Evolutionary conservation across 805 yeast genomes (phyloP), one percentile per base, ranked within the genome.

Genomic region (Myxozyma monticola): DNA sequence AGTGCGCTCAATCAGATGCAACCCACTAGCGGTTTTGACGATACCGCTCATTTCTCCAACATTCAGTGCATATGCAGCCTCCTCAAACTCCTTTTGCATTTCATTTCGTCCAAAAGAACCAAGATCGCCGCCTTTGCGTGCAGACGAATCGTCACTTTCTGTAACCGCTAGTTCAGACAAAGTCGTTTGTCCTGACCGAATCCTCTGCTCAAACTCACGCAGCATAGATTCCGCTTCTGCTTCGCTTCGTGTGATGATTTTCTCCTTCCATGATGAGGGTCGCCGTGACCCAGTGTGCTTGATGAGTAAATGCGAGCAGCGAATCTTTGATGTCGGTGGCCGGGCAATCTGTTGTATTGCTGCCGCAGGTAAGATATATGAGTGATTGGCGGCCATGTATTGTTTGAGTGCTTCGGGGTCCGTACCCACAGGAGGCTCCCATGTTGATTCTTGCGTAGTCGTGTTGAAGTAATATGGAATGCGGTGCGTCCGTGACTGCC

Each of bases 11-110:
- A 93, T 82, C 56, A 93, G 66, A 64, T 93, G 99, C 42, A 88
- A 82, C 20, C 99, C 99, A 60, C 95, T 84, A 62, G 85, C 95
- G 15, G 90, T 80, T 69, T 90, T 97, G 12, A 93, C 85, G 24
- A 89, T 79, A 37, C 80, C 85, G 63, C 93, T 84, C 38, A 85
- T 67, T 65, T 90, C 93, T 17, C 96, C 96, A 18, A 88, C 83
- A 57, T 86, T 80, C 58, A 93, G 72, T 3, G 71, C 82, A 66
- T 85, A 91, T 1, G 96, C 83, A 1, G 93, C 95, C 52, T 82
- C 82, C 68, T 93, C 99, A 64, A 93, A 93, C 51, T 84, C 71
- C 30, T 96, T 96, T 68, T 93, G 98, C 99, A 93, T 93, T 61
- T 84, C 89, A 34, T 96, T 96, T 53, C 76, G 81, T 21, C 85